Conservation (phyloP, 208 protist species). For the Leishmania arabica region DNA sequence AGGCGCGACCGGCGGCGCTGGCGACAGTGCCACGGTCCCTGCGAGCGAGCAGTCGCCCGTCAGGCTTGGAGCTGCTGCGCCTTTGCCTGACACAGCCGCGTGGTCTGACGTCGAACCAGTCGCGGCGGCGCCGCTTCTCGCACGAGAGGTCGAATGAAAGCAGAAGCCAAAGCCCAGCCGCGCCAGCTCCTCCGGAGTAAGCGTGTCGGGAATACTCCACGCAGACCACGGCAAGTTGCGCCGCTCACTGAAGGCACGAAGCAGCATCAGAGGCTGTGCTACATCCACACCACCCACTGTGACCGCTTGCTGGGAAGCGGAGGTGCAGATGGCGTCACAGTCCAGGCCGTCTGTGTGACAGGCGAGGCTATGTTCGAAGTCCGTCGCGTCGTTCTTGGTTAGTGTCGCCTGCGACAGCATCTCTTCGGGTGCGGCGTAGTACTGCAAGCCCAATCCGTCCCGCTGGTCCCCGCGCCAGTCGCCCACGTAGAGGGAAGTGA, state of each 20-base stretch:
- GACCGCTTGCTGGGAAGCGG: not conserved
- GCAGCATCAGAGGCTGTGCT: constrained; percentile 23
- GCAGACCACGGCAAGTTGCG: constrained; percentile 58
- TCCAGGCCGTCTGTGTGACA: not conserved
- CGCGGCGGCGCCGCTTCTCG: not conserved
- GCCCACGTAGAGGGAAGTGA: constrained; percentile 74
- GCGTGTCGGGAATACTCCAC: constrained; percentile 40
- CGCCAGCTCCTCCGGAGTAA: constrained; percentile 31
- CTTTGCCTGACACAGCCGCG: no score
- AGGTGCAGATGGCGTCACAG: not conserved
- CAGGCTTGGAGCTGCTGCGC: not conserved
- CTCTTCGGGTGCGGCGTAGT: constrained; percentile 57
- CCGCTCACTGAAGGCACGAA: constrained; percentile 50
- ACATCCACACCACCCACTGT: not conserved
- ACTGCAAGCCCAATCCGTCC: constrained; percentile 68
- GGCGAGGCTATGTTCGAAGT: not conserved
- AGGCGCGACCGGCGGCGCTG: not conserved
- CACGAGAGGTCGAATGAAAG: not conserved
- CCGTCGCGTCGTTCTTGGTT: not conserved
- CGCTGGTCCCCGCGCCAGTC: constrained; percentile 64
- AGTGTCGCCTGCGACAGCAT: not conserved
- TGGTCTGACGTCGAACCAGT: not conserved
- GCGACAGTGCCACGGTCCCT: not conserved
- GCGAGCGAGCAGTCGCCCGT: not conserved
- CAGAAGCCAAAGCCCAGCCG: constrained; percentile 24